Evolutionary conservation across 2,329 filamentous ascomycete genomes (phyloP), one percentile per base, ranked within the genome.

Genomic region (Epichloe gansuensis): DNA sequence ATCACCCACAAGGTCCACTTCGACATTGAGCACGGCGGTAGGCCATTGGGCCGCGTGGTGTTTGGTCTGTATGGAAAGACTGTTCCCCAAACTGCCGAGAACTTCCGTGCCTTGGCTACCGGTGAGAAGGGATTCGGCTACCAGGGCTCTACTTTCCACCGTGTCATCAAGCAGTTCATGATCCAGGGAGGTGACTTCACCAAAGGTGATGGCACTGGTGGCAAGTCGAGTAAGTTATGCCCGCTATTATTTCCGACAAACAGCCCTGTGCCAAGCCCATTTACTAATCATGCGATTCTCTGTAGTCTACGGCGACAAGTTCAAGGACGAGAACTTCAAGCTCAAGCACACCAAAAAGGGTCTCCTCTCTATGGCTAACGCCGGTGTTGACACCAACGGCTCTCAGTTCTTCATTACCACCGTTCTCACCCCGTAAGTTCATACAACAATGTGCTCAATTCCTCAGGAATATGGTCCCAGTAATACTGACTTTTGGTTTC

Each of bases 1-100:
- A 91, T 96, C 75, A 96, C 90, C 63, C 77, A 87, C 77, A 95
- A 95, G 82, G 89, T 93, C 71, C 93, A 81, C 77, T 91, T 94
- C 69, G 87, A 93, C 70, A 83, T 94, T 59, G 72, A 77, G 63
- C 82, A 89, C 64, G 88, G 84, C 63, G 87, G 87, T 57, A 75
- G 89, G 70, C 67, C 77, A 47, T 65, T 91, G 42, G 88, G 88
- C 55, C 81, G 85, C 56, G 77, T 94, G 60, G 83, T 88, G 59
- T 80, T 93, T 38, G 88, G 88, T 61, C 82, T 94, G 49, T 94
- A 93, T 66, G 88, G 87, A 71, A 89, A 88, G 77, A 91, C 87
- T 42, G 84, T 89, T 34, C 88, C 88, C 62, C 82, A 89, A 78
- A 85, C 81, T 17, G 66, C 71, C 40, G 78, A 82, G 72, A 87